Evolutionary conservation across 768 basidiomycete species (phyloP).

Genomic region (Suillus bovinus): DNA sequence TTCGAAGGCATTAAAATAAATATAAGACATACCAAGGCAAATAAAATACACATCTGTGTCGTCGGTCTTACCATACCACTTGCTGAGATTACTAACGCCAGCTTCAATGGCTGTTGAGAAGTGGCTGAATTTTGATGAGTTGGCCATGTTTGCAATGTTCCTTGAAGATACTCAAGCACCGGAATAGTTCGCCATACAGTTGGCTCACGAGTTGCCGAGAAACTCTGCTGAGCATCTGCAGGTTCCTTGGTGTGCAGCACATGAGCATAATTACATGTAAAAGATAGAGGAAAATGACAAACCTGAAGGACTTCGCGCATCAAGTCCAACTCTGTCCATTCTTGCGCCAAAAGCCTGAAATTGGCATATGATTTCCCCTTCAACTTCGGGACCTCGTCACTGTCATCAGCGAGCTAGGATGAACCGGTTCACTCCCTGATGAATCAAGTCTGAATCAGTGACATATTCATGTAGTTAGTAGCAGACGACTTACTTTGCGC

Average conservation of each 20-base stretch:
- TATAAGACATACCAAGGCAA: background rate
- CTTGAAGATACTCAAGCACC: slow-evolving; percentile 17
- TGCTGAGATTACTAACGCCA: slow-evolving; percentile 11
- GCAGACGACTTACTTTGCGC: background rate
- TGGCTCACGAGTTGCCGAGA: slow-evolving; percentile 22
- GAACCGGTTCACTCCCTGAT: slow-evolving; percentile 5
- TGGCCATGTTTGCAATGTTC: slow-evolving; percentile 17
- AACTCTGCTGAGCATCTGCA: slow-evolving; percentile 16
- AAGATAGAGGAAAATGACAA: no score
- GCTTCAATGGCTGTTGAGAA: background rate
- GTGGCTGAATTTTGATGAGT: slow-evolving; percentile 11
- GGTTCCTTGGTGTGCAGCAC: slow-evolving; percentile 6
- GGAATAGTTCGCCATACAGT: slow-evolving; percentile 23
- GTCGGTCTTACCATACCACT: slow-evolving; percentile 3
- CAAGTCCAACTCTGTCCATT: no score
- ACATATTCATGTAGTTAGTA: background rate
- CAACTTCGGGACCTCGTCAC: slow-evolving; percentile 7
- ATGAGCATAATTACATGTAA: no score
- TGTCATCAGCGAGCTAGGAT: slow-evolving; percentile 21
- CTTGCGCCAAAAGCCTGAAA: no score
- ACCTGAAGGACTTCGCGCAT: no score
- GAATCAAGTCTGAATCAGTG: background rate
- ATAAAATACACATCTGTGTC: background rate
- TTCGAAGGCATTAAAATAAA: background rate
- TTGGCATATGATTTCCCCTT: no score